Base-by-base conservation (phyloP, 306 rosid species). In the Delonix regia region DNA sequence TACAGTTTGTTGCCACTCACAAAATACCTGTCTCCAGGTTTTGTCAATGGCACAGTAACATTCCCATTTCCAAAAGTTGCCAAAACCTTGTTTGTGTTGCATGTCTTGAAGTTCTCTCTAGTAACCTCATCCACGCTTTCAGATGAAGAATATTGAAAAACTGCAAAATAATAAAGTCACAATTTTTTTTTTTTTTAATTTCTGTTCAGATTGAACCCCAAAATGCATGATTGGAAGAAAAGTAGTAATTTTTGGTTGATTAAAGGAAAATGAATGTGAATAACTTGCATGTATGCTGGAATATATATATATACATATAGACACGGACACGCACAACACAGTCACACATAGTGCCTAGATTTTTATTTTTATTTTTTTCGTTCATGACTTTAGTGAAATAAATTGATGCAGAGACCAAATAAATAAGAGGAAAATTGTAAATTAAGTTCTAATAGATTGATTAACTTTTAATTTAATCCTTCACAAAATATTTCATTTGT, bases 121-220 rank as follows among this genome's bases (percentile, higher is more conserved):
- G 90, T 87, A 71, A 91, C 98, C 60, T 95, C 91, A 0, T 84
- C 80, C 1, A 95, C 86, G 38, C 80, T 87, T 8, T 85, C 19
- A 14, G 91, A 42, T 4, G 99, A 95, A n/a, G 96, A 86, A 64
- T 87, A 93, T 57, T 88, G 98, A 18, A 95, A 95, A 78, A 82
- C 99, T 95, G 53, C 61, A 68, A 45, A 19, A 63, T 1, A 9
- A 67, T 11, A 1, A 49, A 1, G 4, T 57, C 1, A 14, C 49
- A 55, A 45, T 18, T 1, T 21, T 15, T 61, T 21, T 21, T 44
- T 41, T 49, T 48, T 6, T 71, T 9, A 55, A n/a, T 56, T 1
- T 13, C 9, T 78, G 47, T 42, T 9, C 47, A 42, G 14, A 42
- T 42, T 8, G 47, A 10, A 10, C 14, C 47, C 4, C 47, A 42